phyloP scores from a whole-genome alignment of 2,329 filamentous ascomycete genomes.

The Sporothrix curviconia region DNA sequence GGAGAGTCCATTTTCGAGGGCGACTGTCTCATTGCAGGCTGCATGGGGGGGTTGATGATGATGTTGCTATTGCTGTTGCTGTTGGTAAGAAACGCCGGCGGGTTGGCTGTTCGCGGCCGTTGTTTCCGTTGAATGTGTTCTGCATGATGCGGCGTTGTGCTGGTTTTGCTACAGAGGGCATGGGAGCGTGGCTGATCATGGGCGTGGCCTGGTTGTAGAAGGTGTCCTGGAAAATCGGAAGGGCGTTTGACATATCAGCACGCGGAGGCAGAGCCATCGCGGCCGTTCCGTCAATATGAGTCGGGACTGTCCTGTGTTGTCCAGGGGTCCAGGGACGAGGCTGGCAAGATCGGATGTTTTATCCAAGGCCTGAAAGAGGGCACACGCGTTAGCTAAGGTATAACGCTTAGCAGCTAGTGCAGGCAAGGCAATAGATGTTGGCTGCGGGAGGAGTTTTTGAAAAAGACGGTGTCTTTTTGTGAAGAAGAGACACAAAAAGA shows the following conservation, averaged over 20 bases:
- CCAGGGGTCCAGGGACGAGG: too few relatives aligned
- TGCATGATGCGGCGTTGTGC: constrained; percentile 38
- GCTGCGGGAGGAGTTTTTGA: background rate
- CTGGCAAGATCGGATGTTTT: too few relatives aligned
- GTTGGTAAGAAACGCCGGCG: constrained; percentile 48
- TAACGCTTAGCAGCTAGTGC: background rate
- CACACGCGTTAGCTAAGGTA: background rate
- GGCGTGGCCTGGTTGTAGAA: constrained; percentile 39
- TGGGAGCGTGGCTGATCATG: constrained; percentile 51
- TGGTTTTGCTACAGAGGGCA: constrained; percentile 45
- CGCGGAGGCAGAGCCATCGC: constrained; percentile 48
- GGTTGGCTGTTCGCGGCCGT: constrained; percentile 47
- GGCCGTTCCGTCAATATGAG: constrained; percentile 28
- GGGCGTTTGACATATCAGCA: constrained; percentile 40
- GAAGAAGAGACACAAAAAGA: background rate
- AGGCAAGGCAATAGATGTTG: background rate
- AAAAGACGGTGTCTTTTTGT: background rate
- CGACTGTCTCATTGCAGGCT: constrained; percentile 52
- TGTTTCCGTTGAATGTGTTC: constrained; percentile 28
- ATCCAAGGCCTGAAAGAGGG: too few relatives aligned
- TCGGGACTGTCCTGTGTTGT: background rate
- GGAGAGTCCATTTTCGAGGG: constrained; percentile 57
- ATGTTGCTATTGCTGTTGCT: constrained; percentile 17
- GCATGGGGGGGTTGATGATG: constrained; percentile 53
- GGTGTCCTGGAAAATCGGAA: constrained; percentile 49